These are phyloP conservation scores for Plasmodium fragile DNA, from an alignment of 169 alveolate genomes.

Conservation along the genomic window DNA sequence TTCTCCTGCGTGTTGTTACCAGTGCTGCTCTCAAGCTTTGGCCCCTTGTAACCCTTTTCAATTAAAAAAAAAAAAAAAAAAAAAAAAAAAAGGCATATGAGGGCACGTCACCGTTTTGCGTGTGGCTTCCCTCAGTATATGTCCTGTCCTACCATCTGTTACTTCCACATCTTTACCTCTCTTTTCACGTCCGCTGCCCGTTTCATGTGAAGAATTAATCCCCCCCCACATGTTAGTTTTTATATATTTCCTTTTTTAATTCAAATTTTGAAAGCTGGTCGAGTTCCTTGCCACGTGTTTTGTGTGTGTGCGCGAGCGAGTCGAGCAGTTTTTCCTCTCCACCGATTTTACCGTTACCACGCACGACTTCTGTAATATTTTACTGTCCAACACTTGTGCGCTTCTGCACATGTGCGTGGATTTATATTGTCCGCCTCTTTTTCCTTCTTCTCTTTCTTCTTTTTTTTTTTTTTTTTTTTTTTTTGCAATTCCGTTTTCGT, in stretches of 20 bases:
- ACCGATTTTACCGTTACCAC: not conserved
- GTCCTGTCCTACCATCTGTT: not conserved
- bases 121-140: not conserved
- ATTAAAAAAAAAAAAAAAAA: conserved; percentile 3
- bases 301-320: not conserved
- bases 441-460: not conserved
- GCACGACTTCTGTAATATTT: not conserved
- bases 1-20: conserved; percentile 58
- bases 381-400: not conserved
- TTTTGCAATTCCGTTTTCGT: not conserved
- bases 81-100: not conserved
- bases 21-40: conserved; percentile 60
- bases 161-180: not conserved
- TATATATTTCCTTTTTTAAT: not conserved
- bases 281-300: not conserved
- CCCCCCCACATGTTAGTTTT: not conserved
- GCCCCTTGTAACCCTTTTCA: conserved; percentile 13
- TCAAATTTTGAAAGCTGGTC: not conserved
- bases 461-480: not conserved
- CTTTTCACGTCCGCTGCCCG: not conserved
- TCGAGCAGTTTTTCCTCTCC: not conserved
- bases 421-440: not conserved
- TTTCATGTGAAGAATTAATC: not conserved
- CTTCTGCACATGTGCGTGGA: not conserved
- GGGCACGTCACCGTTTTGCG: not conserved